These are phyloP conservation scores for Microbotryomycetes sp. DNA, from an alignment of 1,284 basidiomycete genomes.

Conservation along the genomic window DNA sequence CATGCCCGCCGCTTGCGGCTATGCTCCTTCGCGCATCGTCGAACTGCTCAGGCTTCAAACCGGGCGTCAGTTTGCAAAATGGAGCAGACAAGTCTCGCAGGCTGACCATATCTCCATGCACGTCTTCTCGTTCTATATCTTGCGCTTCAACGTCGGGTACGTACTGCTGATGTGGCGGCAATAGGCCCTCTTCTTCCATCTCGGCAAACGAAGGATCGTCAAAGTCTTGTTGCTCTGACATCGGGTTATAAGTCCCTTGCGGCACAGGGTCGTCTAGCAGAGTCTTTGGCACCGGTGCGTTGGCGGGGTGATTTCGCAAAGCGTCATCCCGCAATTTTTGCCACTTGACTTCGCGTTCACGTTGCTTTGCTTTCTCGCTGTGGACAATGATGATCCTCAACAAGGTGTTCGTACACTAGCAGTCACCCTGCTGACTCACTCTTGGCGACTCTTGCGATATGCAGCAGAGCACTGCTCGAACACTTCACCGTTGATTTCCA, in stretches of 20 bases:
- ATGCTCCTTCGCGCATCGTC: conserved; percentile 15
- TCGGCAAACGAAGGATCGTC: conserved; percentile 25
- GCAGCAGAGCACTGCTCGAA: conserved; percentile 93
- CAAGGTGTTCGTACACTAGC: background rate
- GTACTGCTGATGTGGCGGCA: background rate
- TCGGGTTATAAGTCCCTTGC: conserved; percentile 26
- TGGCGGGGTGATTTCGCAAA: conserved; percentile 24
- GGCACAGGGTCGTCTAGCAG: conserved; percentile 24
- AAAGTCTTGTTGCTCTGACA: conserved; percentile 18
- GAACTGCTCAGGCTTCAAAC: conserved; percentile 10
- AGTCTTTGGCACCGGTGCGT: conserved; percentile 15
- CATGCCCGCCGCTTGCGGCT: conserved; percentile 9
- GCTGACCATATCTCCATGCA: conserved; percentile 21
- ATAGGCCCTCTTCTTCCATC: conserved; percentile 28
- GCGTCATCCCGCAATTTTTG: conserved; percentile 29
- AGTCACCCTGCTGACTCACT: conserved; percentile 50
- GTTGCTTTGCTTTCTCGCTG: conserved; percentile 32
- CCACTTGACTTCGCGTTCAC: conserved; percentile 32
- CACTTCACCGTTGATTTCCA: conserved; percentile 89
- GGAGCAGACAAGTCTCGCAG: too few species aligned
- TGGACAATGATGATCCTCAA: background rate
- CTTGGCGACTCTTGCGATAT: conserved; percentile 78
- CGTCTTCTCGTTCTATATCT: conserved; percentile 3
- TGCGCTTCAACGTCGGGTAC: background rate
- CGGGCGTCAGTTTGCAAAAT: conserved; percentile 8